A percentile compares a stretch with the other conserved stretches of the same genome.
Conservation (phyloP, 495 filamentous ascomycete genomes). For the Wilcoxina mikolae region DNA sequence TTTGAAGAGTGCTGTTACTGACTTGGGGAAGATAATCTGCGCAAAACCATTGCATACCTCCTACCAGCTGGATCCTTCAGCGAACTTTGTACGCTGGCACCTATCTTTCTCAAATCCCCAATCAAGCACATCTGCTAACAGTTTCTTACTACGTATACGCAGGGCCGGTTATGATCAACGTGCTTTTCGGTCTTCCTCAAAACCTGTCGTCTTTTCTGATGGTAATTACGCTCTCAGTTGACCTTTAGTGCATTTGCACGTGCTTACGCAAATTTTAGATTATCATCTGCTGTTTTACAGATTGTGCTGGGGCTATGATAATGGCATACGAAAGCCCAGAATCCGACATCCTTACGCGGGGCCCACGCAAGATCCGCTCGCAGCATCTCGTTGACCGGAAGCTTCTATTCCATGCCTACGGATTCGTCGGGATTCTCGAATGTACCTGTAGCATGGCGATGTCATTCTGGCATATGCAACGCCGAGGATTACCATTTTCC, state of each 20-base stretch:
- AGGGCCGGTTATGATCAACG: slow-evolving; percentile 51
- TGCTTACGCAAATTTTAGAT: too few relatives aligned
- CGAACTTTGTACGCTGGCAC: slow-evolving; percentile 39
- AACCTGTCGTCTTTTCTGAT: slow-evolving; percentile 53
- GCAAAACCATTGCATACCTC: slow-evolving; percentile 43
- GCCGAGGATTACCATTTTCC: slow-evolving; percentile 42
- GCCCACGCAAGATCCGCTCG: slow-evolving; percentile 44
- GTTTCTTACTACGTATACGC: too few relatives aligned
- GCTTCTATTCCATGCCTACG: slow-evolving; percentile 48
- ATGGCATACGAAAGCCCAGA: slow-evolving; percentile 59
- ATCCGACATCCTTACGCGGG: slow-evolving; percentile 47
- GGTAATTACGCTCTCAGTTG: too few relatives aligned
- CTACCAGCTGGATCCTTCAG: slow-evolving; percentile 50
- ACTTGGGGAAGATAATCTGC: slow-evolving; percentile 34
- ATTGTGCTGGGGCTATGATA: slow-evolving; percentile 47
- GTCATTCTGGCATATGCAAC: slow-evolving; percentile 49
- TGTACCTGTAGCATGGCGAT: slow-evolving; percentile 47
- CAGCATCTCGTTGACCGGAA: slow-evolving; percentile 52
- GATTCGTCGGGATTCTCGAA: slow-evolving; percentile 47
- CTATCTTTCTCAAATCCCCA: background rate
- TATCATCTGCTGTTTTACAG: slow-evolving; percentile 49
- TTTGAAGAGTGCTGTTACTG: slow-evolving; percentile 2
- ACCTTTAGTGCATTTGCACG: too few relatives aligned
- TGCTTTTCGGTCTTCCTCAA: slow-evolving; percentile 54
- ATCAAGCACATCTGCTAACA: too few relatives aligned